phyloP scores from a whole-genome alignment of 2,329 filamentous ascomycete genomes.

The Plenodomus lindquistii region DNA sequence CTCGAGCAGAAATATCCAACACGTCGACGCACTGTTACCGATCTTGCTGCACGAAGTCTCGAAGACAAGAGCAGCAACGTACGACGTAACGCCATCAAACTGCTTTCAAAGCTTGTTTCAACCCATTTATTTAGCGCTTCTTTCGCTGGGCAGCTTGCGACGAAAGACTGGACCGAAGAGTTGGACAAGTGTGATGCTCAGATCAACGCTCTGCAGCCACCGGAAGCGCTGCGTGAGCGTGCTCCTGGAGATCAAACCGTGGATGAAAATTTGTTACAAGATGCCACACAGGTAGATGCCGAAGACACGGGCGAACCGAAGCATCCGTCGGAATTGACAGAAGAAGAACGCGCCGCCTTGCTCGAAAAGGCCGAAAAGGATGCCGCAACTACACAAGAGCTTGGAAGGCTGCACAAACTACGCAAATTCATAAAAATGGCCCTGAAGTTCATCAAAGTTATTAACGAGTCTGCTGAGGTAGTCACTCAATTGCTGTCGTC shows the following conservation, averaged over 20 bases:
- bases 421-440: slow-evolving; percentile 93
- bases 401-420: slow-evolving; percentile 84
- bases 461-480: slow-evolving; percentile 78
- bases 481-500: slow-evolving; percentile 89
- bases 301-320: slow-evolving; percentile 36
- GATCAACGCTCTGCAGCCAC: slow-evolving; percentile 78
- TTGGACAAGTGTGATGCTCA: slow-evolving; percentile 83
- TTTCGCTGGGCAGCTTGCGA: slow-evolving; percentile 76
- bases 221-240: slow-evolving; percentile 73
- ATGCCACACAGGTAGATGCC: slow-evolving; percentile 77
- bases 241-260: slow-evolving; percentile 67
- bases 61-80: slow-evolving; percentile 99
- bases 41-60: slow-evolving; percentile 83
- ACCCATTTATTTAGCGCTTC: slow-evolving; percentile 76
- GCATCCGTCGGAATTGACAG: slow-evolving; percentile 70
- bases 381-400: slow-evolving; percentile 83
- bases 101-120: slow-evolving; percentile 83
- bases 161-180: slow-evolving; percentile 82
- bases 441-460: slow-evolving; percentile 87
- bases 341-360: slow-evolving; percentile 74
- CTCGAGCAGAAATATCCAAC: slow-evolving; percentile 92
- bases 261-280: slow-evolving; percentile 79
- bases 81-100: slow-evolving; percentile 89
- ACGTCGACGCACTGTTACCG: slow-evolving; percentile 81
- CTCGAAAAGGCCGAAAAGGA: slow-evolving; percentile 82